phyloP scores from a whole-genome alignment of 768 basidiomycete genomes.

The Tulasnella sp. region DNA sequence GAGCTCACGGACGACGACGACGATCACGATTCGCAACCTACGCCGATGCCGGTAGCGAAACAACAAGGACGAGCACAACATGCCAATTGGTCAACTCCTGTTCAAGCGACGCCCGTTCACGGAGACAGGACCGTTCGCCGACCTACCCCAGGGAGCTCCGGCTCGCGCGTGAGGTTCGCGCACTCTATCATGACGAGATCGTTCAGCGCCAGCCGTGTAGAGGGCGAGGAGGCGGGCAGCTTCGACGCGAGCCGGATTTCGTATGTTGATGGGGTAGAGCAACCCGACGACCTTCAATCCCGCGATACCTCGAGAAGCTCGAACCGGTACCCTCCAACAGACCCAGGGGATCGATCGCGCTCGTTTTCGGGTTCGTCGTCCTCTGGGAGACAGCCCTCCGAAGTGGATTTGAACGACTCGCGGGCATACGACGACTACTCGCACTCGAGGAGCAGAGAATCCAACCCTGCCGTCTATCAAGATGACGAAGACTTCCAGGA shows the following conservation, averaged over 20 bases:
- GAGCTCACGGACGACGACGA: not conserved
- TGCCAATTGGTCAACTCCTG: not conserved
- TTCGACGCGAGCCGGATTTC: slow-evolving; percentile 17
- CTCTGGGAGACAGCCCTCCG: not conserved
- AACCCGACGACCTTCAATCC: not conserved
- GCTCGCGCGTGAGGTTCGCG: slow-evolving; percentile 22
- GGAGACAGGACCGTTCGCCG: slow-evolving; percentile 11
- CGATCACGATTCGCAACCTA: not conserved
- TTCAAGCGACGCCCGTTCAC: not conserved
- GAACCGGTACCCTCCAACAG: not conserved
- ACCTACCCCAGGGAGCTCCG: slow-evolving; percentile 15
- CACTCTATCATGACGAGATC: slow-evolving; percentile 9
- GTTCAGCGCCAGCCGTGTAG: not conserved
- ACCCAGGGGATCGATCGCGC: not conserved
- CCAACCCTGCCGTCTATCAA: slow-evolving; percentile 1
- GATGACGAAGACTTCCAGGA: slow-evolving; percentile 11
- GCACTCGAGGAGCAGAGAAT: not conserved
- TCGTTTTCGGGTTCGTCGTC: not conserved
- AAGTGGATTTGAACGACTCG: slow-evolving; percentile 16
- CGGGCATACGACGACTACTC: slow-evolving; percentile 1
- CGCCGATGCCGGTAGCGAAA: slow-evolving; percentile 46
- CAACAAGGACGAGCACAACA: slow-evolving; percentile 36
- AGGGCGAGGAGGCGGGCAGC: slow-evolving; percentile 5
- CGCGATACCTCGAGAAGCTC: not conserved
- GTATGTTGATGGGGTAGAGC: not conserved